A percentile compares a stretch with the other conserved stretches of the same genome.
phyloP scores from a whole-genome alignment of 2,329 filamentous ascomycete genomes.

The Paecilomyces niveus region DNA sequence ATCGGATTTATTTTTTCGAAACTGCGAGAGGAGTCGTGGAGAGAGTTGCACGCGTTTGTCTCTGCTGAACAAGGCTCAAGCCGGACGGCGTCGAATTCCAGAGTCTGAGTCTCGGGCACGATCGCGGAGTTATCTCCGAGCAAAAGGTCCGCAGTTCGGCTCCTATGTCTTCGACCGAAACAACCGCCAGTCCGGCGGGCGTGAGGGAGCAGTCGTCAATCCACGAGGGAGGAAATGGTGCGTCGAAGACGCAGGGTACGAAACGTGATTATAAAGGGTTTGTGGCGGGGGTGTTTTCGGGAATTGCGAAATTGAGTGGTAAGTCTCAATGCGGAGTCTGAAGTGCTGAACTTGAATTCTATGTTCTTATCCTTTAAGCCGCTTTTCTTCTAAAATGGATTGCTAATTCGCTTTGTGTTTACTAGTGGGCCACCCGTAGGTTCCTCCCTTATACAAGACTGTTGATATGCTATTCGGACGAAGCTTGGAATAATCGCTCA shows the following conservation, averaged over 20 bases:
- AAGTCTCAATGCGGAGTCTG: constrained; percentile 17
- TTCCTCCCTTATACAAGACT: constrained; percentile 6
- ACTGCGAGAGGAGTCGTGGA: not conserved
- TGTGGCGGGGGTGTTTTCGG: constrained; percentile 91
- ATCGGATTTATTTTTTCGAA: not conserved
- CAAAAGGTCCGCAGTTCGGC: not conserved
- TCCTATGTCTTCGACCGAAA: not conserved
- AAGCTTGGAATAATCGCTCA: not conserved
- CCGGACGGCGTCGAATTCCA: not conserved
- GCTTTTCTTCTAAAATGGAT: not conserved
- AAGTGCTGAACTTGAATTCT: no score
- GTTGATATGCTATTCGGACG: constrained; percentile 6
- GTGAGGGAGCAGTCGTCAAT: not conserved
- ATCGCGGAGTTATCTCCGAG: not conserved
- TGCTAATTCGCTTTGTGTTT: constrained; percentile 4
- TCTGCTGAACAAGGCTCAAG: not conserved
- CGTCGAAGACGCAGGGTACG: not conserved
- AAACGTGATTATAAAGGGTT: constrained; percentile 80
- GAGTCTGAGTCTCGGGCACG: not conserved
- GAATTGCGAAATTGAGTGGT: constrained; percentile 84
- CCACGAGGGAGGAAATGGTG: not conserved
- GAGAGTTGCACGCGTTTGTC: not conserved
- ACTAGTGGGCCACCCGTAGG: constrained; percentile 54
- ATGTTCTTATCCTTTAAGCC: not conserved
- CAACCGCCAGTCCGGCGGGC: not conserved